A percentile compares a stretch with the other conserved stretches of the same genome.
Conservation (phyloP, 179 eudicot species). For the Pouteria campechiana region DNA sequence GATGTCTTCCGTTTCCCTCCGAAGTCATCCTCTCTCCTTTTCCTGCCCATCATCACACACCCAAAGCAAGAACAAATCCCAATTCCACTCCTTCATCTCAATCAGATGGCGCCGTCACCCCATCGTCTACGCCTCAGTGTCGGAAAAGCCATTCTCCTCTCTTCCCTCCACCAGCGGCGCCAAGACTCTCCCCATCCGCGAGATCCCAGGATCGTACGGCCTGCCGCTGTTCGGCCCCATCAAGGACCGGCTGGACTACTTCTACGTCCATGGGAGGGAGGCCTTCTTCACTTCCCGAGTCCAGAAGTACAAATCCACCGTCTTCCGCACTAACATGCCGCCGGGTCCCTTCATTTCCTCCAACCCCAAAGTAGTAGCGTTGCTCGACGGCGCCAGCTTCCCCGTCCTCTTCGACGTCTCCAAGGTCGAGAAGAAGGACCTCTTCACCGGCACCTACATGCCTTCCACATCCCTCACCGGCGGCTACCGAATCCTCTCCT, state of each 20-base stretch:
- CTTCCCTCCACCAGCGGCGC: conserved; percentile 3
- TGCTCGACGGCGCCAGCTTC: conserved; percentile 66
- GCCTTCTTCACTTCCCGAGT: conserved; percentile 70
- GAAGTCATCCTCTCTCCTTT: too few species aligned
- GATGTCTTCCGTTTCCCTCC: too few species aligned
- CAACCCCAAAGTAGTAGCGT: conserved; percentile 52
- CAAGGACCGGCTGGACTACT: conserved; percentile 57
- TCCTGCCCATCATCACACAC: too few species aligned
- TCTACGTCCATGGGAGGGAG: conserved; percentile 67
- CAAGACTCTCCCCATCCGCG: conserved; percentile 22
- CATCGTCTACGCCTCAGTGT: conserved; percentile 6
- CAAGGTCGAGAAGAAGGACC: conserved; percentile 62
- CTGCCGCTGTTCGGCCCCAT: conserved; percentile 61
- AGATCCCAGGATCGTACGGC: conserved; percentile 70
- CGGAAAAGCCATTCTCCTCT: conserved; percentile 10
- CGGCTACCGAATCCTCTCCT: conserved; percentile 63
- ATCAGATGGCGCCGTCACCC: too few species aligned
- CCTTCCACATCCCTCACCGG: conserved; percentile 79
- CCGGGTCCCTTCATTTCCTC: conserved; percentile 61
- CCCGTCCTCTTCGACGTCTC: conserved; percentile 49
- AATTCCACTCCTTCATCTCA: too few species aligned
- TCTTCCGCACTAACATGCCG: conserved; percentile 75
- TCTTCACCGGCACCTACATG: conserved; percentile 75
- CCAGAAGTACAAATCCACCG: conserved; percentile 59
- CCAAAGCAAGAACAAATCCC: too few species aligned